Evolutionary conservation across 2,329 filamentous ascomycete genomes (phyloP), one percentile per base, ranked within the genome.

Genomic region (Emericellopsis atlantica): DNA sequence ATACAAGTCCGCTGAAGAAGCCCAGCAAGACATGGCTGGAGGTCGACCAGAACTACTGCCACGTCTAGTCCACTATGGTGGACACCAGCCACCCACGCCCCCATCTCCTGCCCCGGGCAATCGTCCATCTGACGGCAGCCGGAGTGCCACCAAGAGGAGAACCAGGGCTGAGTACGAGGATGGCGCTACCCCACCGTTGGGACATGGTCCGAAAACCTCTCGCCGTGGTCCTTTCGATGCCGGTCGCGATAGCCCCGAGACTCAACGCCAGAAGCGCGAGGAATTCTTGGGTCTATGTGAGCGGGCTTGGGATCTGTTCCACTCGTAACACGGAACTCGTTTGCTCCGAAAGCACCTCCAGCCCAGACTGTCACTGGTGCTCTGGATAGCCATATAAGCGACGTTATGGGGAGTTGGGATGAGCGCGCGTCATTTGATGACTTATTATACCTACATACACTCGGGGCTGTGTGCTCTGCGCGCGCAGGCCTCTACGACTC

Each of bases 1-100:
- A 56, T 96, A 94, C 62, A 84, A 88, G 52, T 95, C 90, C 4
- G 92, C 92, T 11, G 92, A 98, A 59, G 92, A 98, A 57, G 92
- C 87, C 3, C 89, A 96, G 45, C 84, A 86, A 43, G 86, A 92
- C 48, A 64, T 98, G 46, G 81, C 89, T 5, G 89, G 87, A 39
- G 92, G 92, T n/a, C 79, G 92, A 43, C 83, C 94, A 43, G 92
- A 98, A 44, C 70, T 96, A 12, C 70, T 95, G 39, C 92, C 92
- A 18, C 92, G 90, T 61, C 78, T 96, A 43, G 86, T 98, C 12
- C 92, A 96, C 62, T 98, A 98, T 58, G 87, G 84, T 32, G 87
- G 88, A 37, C 87, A 93, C 55, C 90, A 95, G 58, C 89, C 90
- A 33, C 89, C 89, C 4, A 95, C 89, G 2, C 89, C 90, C 31